Base-by-base conservation (phyloP, 2,329 filamentous ascomycete species). In the Eutypella sp. region DNA sequence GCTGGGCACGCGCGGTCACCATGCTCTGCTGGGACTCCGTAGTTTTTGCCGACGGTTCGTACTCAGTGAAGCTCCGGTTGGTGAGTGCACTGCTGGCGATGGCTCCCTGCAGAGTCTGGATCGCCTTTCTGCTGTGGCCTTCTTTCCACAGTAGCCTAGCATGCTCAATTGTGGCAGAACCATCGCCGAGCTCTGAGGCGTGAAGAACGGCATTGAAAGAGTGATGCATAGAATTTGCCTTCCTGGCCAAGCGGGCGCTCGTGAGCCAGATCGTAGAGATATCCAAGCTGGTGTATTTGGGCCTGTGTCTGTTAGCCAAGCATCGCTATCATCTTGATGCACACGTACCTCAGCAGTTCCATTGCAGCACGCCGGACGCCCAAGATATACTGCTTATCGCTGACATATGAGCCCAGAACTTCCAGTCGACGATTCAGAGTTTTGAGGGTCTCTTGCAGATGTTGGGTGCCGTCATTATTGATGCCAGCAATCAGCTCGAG, bases 141-240 rank as follows among this genome's bases (percentile, higher is more conserved):
- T 96, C 90, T 56, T 87, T 89, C 90, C 93, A 99, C 7, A 97
- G 71, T 24, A 99, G 75, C 49, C 91, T 84, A 2, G 93, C 90
- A 63, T 99, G 92, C 63, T 99, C 95, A 49, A 99, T 93, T 9
- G 89, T 92, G 10, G 92, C 89, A 2, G 88, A 89, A 47, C 87
- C 84, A 55, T 96, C 89, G 18, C 89, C 88, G 10, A 96, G 78
- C 49, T 85, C 81, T 19, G 87, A 85, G 10, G 95, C 93, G 66
- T 93, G 89, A 2, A 97, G 76, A 20, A 97, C 89, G 13, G 92
- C 90, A 62, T 95, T 93, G 70, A 96, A 96, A 1, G 93, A 95
- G 56, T 92, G 90, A 45, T 89, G 85, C 44, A 84, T 84, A 15
- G 87, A 86, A 50, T 87, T 87, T 7, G 86, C 81, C 68, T 97